Base-by-base conservation (phyloP, 2,329 filamentous ascomycete species). In the Aspergillus texensis region DNA sequence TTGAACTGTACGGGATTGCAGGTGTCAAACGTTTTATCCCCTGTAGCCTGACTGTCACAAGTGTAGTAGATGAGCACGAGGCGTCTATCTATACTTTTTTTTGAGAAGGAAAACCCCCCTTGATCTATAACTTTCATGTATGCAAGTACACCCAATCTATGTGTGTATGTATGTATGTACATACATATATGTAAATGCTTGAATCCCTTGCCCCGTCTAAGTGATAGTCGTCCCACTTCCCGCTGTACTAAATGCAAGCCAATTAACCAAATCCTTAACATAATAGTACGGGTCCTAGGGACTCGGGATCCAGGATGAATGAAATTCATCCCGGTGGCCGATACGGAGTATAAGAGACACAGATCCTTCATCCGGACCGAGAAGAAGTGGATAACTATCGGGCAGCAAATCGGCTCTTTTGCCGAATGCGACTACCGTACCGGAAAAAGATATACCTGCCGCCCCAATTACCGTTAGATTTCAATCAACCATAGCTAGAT, bases 371-470 rank as follows among this genome's bases (percentile, higher is more conserved):
- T 52, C 28, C 28, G 48, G 10, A 19, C 32, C 52, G 34, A n/a
- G 8, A 34, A n/a, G 52, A 41, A 39, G 34, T 39, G 52, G 52
- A 39, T 55, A 58, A 65, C 57, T 74, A 71, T 19, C 70, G 67
- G 24, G 71, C 74, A 6, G 78, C 77, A 62, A 77, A 80, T 56
- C 77, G 77, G 68, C 78, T 81, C 63, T 72, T 75, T 67, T 77
- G 73, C 62, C 80, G 77, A 63, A 82, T 77, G 36, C 71, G 73
- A 65, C 73, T 75, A 14, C 80, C 80, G 60, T 80, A 79, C 52
- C 72, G 75, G 67, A 79, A 81, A 68, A 82, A 82, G 39, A 82
- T 62, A 64, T 80, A 81, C 60, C 80, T 81, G 52, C 34, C 32
- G 32, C 39, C 34, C 52, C 52, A 21, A 65, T 60, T 28, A 41